Evolutionary conservation across 345 rosid genomes (phyloP).

Genomic region (Citrus mangshanensis): DNA sequence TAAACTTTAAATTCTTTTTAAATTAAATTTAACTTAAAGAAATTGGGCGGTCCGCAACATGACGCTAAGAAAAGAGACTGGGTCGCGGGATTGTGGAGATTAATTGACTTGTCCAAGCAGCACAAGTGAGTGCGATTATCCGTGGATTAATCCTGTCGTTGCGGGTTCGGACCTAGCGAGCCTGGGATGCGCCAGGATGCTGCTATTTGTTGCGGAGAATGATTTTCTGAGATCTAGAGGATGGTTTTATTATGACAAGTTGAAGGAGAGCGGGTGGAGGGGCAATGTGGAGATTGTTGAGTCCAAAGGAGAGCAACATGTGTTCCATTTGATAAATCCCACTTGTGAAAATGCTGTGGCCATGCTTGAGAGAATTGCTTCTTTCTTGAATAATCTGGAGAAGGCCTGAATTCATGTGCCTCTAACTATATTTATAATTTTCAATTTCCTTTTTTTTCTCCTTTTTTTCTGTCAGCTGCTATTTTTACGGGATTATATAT

Average conservation of each 20-base stretch:
- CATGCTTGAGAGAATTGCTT: no score
- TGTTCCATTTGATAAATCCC: slow-evolving; percentile 11
- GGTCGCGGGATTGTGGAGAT: slow-evolving; percentile 15
- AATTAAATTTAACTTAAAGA: no score
- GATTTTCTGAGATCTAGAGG: slow-evolving; percentile 38
- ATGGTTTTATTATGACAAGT: slow-evolving; percentile 24
- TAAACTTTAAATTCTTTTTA: no score
- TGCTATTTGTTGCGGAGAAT: slow-evolving; percentile 45
- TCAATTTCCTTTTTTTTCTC: no score
- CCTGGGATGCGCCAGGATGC: slow-evolving; percentile 29
- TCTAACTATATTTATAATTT: no score
- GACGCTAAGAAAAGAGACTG: not conserved
- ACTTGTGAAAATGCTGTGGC: no score
- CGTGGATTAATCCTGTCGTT: slow-evolving; percentile 34
- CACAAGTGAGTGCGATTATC: slow-evolving; percentile 43
- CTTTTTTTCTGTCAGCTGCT: no score
- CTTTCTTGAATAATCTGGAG: no score
- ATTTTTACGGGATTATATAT: no score
- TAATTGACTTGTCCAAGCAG: slow-evolving; percentile 26
- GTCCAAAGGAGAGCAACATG: slow-evolving; percentile 37
- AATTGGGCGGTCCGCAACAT: no score
- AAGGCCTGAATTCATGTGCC: no score
- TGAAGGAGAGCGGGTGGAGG: slow-evolving; percentile 43
- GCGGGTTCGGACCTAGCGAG: slow-evolving; percentile 31
- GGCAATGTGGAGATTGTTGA: slow-evolving; percentile 42